These are phyloP conservation scores for Umbellularia californica DNA, from an alignment of 164 flowering plant genomes.

Conservation along the genomic window DNA sequence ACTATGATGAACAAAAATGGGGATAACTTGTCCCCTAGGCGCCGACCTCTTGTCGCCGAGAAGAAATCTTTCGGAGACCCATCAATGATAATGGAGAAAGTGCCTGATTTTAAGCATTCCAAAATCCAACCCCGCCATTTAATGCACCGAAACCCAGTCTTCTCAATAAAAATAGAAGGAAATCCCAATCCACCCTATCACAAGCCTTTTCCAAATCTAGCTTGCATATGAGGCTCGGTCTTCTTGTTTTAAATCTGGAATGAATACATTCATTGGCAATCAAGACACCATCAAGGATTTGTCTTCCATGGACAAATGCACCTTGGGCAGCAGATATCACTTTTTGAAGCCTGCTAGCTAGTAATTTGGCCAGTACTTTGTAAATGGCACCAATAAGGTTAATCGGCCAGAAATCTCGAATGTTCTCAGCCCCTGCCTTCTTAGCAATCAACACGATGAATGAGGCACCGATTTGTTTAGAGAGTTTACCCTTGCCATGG, in stretches of 20 bases:
- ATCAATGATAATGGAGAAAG: background rate
- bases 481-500: background rate
- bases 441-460: background rate
- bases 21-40: background rate
- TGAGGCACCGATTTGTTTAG: background rate
- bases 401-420: background rate
- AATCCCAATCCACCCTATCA: background rate
- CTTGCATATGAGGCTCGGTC: background rate
- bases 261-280: background rate
- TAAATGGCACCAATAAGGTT: background rate
- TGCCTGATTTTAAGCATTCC: background rate
- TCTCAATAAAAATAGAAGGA: background rate
- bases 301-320: background rate
- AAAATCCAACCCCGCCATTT: background rate
- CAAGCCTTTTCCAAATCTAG: background rate
- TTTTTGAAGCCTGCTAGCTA: background rate
- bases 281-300: background rate
- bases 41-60: background rate
- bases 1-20: background rate
- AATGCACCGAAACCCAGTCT: background rate
- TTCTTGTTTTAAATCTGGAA: background rate
- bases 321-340: background rate
- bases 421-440: background rate
- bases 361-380: background rate
- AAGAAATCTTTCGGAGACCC: background rate